Percentiles rank a stretch among this genome's conserved stretches.
Evolutionary conservation across 805 yeast species (phyloP).

Genomic region (Candida tibetensis): DNA sequence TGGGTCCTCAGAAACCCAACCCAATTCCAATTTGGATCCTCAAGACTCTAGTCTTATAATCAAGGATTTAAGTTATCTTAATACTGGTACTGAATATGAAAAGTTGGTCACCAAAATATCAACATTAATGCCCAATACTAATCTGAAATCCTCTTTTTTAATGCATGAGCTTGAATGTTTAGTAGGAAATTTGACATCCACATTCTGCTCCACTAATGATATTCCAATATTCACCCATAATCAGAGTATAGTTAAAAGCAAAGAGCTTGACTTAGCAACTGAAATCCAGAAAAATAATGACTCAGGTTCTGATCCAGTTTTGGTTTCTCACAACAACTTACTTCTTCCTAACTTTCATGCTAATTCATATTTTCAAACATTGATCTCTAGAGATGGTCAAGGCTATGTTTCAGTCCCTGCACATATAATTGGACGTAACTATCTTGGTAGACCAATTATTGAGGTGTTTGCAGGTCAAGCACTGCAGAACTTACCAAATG

Average conservation of each 20-base stretch:
- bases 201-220: constrained; percentile 16
- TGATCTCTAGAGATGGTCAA: constrained; percentile 31
- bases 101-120: constrained; percentile 7
- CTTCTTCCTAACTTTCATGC: constrained; percentile 37
- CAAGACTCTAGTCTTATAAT: constrained; percentile 17
- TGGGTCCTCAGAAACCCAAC: constrained; percentile 23
- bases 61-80: constrained; percentile 9
- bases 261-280: constrained; percentile 8
- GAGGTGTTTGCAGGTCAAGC: constrained; percentile 12
- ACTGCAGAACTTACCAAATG: constrained; percentile 21
- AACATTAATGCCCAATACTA: background rate
- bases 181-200: constrained; percentile 22
- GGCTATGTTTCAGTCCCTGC: constrained; percentile 38
- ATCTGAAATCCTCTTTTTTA: constrained; percentile 17
- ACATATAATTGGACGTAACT: constrained; percentile 31
- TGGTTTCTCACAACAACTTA: constrained; percentile 33
- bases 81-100: constrained; percentile 4
- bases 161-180: constrained; percentile 25
- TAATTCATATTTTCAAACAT: constrained; percentile 33
- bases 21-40: constrained; percentile 3
- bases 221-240: constrained; percentile 18
- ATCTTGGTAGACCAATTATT: constrained; percentile 17
- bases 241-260: constrained; percentile 19
- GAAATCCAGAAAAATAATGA: constrained; percentile 1
- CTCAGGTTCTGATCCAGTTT: constrained; percentile 21